phyloP scores from a whole-genome alignment of 306 rosid genomes.

The Senna siamea region DNA sequence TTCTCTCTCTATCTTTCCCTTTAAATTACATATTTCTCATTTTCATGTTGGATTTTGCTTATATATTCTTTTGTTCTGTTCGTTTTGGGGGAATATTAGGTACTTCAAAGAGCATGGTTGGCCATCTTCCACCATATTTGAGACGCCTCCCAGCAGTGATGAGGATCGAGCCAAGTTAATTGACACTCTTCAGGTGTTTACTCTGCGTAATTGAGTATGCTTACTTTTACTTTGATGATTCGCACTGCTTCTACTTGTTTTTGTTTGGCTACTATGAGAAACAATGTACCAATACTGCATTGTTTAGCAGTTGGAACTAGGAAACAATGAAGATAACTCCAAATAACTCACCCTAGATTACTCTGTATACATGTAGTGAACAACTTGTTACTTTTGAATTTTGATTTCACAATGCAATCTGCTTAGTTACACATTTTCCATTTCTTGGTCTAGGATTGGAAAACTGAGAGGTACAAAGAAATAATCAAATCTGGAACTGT shows the following conservation, averaged over 20 bases:
- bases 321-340: background rate
- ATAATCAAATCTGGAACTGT: conserved; percentile 96
- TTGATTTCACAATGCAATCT: conserved; percentile 11
- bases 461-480: conserved; percentile 93
- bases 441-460: conserved; percentile 78
- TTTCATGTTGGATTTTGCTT: background rate
- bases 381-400: background rate
- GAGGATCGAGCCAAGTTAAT: conserved; percentile 74
- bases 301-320: background rate
- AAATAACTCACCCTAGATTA: background rate
- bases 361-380: background rate
- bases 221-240: background rate
- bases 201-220: conserved; percentile 6
- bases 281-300: background rate
- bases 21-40: background rate
- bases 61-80: background rate
- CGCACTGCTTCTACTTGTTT: background rate
- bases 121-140: conserved; percentile 81
- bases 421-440: conserved; percentile 27
- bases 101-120: conserved; percentile 88
- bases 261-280: conserved; percentile 24
- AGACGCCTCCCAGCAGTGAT: conserved; percentile 69
- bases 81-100: conserved; percentile 48
- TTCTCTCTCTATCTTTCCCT: background rate
- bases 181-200: conserved; percentile 75